phyloP scores from a whole-genome alignment of 2,329 filamentous ascomycete genomes.

The Leptographium procerum region DNA sequence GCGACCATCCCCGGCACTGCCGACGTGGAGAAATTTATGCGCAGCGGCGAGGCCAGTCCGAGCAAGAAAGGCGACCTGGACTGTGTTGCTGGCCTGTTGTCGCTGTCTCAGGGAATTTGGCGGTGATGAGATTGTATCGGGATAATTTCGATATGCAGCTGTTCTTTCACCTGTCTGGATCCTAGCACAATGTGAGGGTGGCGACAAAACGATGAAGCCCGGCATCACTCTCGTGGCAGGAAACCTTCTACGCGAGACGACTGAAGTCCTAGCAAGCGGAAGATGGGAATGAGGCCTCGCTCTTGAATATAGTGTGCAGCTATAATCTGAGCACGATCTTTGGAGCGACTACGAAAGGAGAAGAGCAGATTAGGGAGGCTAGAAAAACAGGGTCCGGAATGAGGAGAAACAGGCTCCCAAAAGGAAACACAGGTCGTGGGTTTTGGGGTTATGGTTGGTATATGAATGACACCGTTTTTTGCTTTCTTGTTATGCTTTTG shows the following conservation, averaged over 20 bases:
- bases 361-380: neutral
- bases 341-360: neutral
- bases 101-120: slow-evolving; percentile 89
- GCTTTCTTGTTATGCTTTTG: neutral
- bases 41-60: slow-evolving; percentile 48
- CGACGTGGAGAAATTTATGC: slow-evolving; percentile 67
- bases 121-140: slow-evolving; percentile 33
- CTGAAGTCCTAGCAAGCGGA: too few species aligned
- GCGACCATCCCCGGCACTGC: slow-evolving; percentile 27
- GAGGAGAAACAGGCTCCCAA: neutral
- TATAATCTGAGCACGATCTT: too few species aligned
- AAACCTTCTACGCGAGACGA: neutral
- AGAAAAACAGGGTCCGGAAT: neutral
- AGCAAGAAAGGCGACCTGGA: slow-evolving; percentile 74
- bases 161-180: neutral
- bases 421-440: neutral
- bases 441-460: neutral
- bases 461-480: neutral
- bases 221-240: neutral
- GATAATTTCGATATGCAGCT: neutral
- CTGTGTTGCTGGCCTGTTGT: slow-evolving; percentile 79
- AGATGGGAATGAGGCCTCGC: too few species aligned
- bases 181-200: neutral
- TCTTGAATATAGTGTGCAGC: neutral
- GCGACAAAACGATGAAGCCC: neutral